Percentiles rank a stretch among this genome's conserved stretches.
Conservation (phyloP, 768 basidiomycete genomes). For the Imleria badia region DNA sequence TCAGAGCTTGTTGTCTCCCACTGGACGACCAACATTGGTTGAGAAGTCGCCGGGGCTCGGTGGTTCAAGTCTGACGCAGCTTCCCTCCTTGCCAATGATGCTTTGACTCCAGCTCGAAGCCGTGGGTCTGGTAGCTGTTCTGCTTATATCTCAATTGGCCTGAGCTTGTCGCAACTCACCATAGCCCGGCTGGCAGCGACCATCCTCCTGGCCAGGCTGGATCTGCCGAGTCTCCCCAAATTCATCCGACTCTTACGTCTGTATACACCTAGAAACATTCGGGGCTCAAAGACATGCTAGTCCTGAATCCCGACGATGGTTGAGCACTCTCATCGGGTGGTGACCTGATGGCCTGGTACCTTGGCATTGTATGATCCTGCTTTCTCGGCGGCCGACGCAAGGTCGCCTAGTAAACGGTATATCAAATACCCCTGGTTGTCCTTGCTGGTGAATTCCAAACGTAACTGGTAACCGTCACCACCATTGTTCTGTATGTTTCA, state of each 20-base stretch:
- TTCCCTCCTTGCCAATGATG: background rate
- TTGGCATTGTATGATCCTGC: background rate
- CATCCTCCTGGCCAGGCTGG: background rate
- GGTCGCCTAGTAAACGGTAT: background rate
- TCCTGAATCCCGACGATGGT: background rate
- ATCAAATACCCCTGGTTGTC: background rate
- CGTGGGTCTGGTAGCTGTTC: background rate
- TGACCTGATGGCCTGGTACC: no score
- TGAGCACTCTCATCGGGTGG: no score
- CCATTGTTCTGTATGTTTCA: slow-evolving; percentile 3
- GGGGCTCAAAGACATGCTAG: background rate
- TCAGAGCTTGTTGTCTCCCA: background rate
- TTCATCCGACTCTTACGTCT: background rate
- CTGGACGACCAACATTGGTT: background rate
- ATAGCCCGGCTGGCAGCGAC: no score
- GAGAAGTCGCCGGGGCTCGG: background rate
- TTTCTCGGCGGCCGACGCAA: background rate
- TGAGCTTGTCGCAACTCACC: background rate
- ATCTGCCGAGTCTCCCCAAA: background rate
- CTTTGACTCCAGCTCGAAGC: background rate
- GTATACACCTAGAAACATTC: background rate
- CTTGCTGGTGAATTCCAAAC: background rate
- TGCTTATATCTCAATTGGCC: background rate
- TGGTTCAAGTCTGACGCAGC: background rate
- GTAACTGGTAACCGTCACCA: slow-evolving; percentile 2